Conservation (phyloP, 208 protist genomes). For the Leishmania major region DNA sequence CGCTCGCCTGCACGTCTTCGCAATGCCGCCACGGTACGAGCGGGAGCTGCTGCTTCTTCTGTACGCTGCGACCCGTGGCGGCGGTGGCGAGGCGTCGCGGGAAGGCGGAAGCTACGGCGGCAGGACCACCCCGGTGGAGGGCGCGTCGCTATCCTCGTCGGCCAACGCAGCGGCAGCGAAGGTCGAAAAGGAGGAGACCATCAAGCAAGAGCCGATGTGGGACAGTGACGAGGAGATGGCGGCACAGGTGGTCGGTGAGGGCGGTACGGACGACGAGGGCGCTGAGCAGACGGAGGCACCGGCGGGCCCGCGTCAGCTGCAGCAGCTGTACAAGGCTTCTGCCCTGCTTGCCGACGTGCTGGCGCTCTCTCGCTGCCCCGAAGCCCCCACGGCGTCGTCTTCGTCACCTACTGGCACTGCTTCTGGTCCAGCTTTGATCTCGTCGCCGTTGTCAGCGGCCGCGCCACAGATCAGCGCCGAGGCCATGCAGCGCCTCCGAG, state of each 20-base stretch:
- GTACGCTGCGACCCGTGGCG: slow-evolving; percentile 34
- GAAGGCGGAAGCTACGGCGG: neutral
- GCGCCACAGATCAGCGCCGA: slow-evolving; percentile 14
- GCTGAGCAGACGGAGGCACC: neutral
- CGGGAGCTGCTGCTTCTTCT: slow-evolving; percentile 69
- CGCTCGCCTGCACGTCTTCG: slow-evolving; percentile 57
- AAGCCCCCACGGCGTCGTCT: neutral
- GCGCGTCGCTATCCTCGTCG: neutral
- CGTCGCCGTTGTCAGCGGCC: slow-evolving; percentile 5
- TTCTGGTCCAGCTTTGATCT: neutral
- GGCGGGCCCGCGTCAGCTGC: slow-evolving; percentile 1
- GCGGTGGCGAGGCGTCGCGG: neutral
- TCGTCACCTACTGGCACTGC: neutral
- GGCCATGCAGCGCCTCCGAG: slow-evolving; percentile 25
- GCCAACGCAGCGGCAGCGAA: neutral
- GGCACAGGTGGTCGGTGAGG: neutral
- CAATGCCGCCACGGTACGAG: slow-evolving; percentile 74
- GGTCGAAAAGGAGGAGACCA: neutral
- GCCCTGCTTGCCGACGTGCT: slow-evolving; percentile 44
- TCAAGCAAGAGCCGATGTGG: slow-evolving; percentile 34
- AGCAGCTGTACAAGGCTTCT: slow-evolving; percentile 28
- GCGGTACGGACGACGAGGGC: slow-evolving; percentile 13
- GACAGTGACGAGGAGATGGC: slow-evolving; percentile 11
- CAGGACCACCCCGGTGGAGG: neutral
- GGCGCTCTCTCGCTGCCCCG: slow-evolving; percentile 43